Conservation (phyloP, 179 eudicot species). For the Corrigiola litoralis region DNA sequence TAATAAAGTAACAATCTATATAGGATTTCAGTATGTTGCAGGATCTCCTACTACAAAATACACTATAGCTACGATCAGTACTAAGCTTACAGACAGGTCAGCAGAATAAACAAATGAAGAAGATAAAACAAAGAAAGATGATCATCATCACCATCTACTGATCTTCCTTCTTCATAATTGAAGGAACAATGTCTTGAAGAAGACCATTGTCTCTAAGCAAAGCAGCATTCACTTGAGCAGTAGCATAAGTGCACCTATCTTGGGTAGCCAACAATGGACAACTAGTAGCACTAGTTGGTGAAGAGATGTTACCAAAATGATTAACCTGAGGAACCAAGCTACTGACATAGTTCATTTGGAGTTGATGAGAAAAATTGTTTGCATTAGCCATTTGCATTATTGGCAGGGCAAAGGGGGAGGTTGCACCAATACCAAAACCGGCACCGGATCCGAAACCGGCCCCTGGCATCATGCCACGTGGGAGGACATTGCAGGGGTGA, state of each 20-base stretch:
- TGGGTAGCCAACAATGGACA: constrained; percentile 6
- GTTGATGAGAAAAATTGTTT: background rate
- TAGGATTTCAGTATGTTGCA: background rate
- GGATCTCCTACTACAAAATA: constrained; percentile 17
- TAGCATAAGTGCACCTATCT: constrained; percentile 12
- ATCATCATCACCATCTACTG: background rate
- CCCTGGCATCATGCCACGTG: constrained; percentile 21
- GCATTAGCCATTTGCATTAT: constrained; percentile 10
- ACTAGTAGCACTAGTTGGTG: constrained; percentile 3
- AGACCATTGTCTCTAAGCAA: constrained; percentile 36
- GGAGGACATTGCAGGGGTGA: constrained; percentile 32
- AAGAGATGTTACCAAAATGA: constrained; percentile 6
- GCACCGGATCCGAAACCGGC: constrained; percentile 6
- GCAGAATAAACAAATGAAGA: constrained; percentile 4
- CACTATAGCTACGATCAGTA: constrained; percentile 26
- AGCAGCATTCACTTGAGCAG: constrained; percentile 8
- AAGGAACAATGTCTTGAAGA: constrained; percentile 45
- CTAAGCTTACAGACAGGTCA: constrained; percentile 16
- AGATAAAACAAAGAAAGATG: background rate
- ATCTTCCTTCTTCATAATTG: constrained; percentile 21
- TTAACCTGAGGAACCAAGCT: constrained; percentile 12
- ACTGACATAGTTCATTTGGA: constrained; percentile 14
- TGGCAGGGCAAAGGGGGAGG: constrained; percentile 21
- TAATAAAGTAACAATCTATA: constrained; percentile 12
- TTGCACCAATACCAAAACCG: constrained; percentile 16